Evolutionary conservation across 306 rosid genomes (phyloP), one percentile per base, ranked within the genome.

Genomic region (Dalbergia oliveri): DNA sequence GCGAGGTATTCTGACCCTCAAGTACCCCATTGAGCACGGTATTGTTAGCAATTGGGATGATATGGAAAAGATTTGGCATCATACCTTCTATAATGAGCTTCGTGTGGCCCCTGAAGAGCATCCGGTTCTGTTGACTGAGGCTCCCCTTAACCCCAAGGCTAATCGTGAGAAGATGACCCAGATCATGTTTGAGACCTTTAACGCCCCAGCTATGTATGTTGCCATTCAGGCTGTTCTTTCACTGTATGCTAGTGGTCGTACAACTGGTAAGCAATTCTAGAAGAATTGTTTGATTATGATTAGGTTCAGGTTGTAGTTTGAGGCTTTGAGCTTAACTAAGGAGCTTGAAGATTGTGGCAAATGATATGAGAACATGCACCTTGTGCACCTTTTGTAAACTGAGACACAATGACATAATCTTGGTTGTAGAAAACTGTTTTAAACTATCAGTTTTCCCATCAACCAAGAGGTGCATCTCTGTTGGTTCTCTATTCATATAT

Each of bases 151-250:
- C 80, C 98, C 97, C 9, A 94, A 94, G 81, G 98, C 98, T 11
- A 94, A 94, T 31, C 97, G 98, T 65, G 98, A 94, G 85, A 94
- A 94, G 86, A 94, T 94, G 98, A 94, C 98, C 65, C 98, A 94
- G 80, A 94, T 94, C 76, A 94, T 94, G 98, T 94, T 94, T 63
- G 98, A 94, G 89, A 94, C 98, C 47, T 94, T 94, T 66, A 94
- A 92, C 79, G 86, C 98, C 74, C 98, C 98, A 60, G 98, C 98
- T 37, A 94, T 94, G 98, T 94, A 94, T 88, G 98, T 94, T 4
- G 98, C 98, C 80, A 94, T 94, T 85, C 98, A 94, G 85, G 98
- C 98, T 69, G 98, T 94, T 82, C 97, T 94, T 75, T 94, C 98
- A 75, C 86, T 92, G 23, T 94, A 94, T 72, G 97, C 98, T 57